Evolutionary conservation across 495 filamentous ascomycete genomes (phyloP).

Genomic region (Venustampulla echinocandica): DNA sequence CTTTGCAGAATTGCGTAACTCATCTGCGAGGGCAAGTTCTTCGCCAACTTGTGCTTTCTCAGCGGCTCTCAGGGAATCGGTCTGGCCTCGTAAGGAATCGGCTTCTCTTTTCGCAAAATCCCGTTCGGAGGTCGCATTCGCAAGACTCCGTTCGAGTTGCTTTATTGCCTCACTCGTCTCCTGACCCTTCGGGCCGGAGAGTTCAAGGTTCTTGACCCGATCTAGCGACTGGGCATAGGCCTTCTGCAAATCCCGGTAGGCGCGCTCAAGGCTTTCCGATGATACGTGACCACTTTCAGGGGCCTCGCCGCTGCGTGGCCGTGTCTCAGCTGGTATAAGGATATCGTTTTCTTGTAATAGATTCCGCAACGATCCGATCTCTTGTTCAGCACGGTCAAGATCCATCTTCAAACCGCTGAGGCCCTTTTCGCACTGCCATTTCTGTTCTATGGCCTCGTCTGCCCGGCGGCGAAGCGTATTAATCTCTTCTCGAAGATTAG

Average conservation of each 20-base stretch:
- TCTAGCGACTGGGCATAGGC: slow-evolving; percentile 44
- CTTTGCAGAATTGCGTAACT: slow-evolving; percentile 60
- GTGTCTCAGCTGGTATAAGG: slow-evolving; percentile 39
- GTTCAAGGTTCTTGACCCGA: slow-evolving; percentile 48
- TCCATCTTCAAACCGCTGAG: slow-evolving; percentile 92
- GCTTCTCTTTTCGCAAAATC: slow-evolving; percentile 57
- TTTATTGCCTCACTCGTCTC: slow-evolving; percentile 50
- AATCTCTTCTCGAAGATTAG: slow-evolving; percentile 71
- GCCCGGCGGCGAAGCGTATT: slow-evolving; percentile 76
- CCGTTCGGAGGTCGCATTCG: slow-evolving; percentile 60
- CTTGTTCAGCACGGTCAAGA: slow-evolving; percentile 87
- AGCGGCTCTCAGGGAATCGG: slow-evolving; percentile 51
- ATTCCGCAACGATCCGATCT: slow-evolving; percentile 69
- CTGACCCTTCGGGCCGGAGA: slow-evolving; percentile 32
- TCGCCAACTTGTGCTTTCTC: slow-evolving; percentile 55
- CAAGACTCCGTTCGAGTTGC: slow-evolving; percentile 54
- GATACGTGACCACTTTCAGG: slow-evolving; percentile 33
- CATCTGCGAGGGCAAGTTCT: slow-evolving; percentile 51
- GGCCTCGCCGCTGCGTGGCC: slow-evolving; percentile 31
- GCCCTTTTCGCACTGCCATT: slow-evolving; percentile 93
- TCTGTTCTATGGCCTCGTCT: slow-evolving; percentile 92
- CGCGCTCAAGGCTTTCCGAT: slow-evolving; percentile 66
- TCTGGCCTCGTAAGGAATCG: slow-evolving; percentile 48
- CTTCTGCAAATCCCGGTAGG: slow-evolving; percentile 70
- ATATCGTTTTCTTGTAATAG: slow-evolving; percentile 87